These are phyloP conservation scores for Emmonsiellopsis sp. DNA, from an alignment of 2,329 filamentous ascomycete species.

Conservation along the genomic window DNA sequence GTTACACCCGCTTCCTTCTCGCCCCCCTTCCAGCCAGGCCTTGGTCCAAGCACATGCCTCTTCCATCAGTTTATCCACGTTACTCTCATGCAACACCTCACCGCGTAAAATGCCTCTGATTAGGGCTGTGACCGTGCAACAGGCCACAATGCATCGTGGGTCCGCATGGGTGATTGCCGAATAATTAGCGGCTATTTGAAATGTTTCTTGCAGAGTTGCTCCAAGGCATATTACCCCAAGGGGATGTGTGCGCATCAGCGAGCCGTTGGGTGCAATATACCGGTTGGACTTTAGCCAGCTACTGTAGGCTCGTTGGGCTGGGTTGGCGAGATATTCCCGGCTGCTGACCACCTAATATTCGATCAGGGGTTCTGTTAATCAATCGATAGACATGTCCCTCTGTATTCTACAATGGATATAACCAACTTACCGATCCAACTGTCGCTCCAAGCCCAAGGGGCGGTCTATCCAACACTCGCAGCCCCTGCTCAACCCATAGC, in stretches of 20 bases:
- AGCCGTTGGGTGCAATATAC: conserved; percentile 43
- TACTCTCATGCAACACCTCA: conserved; percentile 32
- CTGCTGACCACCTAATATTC: conserved; percentile 23
- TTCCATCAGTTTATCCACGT: conserved; percentile 37
- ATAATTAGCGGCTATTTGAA: conserved; percentile 34
- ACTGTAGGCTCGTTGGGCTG: conserved; percentile 30
- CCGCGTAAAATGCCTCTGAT: conserved; percentile 40
- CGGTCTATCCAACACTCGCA: conserved; percentile 38
- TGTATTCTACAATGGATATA: no score
- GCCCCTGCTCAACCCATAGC: conserved; percentile 41
- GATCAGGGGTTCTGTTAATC: background rate
- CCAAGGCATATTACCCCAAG: conserved; percentile 41
- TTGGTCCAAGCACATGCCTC: conserved; percentile 34
- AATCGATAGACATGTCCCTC: no score
- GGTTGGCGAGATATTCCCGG: conserved; percentile 32
- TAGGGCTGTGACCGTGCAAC: conserved; percentile 40
- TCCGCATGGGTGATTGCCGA: conserved; percentile 44
- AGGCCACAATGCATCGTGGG: conserved; percentile 43
- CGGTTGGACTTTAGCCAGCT: conserved; percentile 35
- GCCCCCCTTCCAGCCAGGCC: conserved; percentile 19
- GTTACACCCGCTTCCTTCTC: conserved; percentile 9
- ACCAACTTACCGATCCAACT: conserved; percentile 33
- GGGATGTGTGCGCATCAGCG: conserved; percentile 46
- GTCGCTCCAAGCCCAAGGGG: conserved; percentile 43
- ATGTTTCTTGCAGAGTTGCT: conserved; percentile 35